A percentile compares a stretch with the other conserved stretches of the same genome.
phyloP scores from a whole-genome alignment of 2,329 filamentous ascomycete species.

The Pseudonectria foliicola region DNA sequence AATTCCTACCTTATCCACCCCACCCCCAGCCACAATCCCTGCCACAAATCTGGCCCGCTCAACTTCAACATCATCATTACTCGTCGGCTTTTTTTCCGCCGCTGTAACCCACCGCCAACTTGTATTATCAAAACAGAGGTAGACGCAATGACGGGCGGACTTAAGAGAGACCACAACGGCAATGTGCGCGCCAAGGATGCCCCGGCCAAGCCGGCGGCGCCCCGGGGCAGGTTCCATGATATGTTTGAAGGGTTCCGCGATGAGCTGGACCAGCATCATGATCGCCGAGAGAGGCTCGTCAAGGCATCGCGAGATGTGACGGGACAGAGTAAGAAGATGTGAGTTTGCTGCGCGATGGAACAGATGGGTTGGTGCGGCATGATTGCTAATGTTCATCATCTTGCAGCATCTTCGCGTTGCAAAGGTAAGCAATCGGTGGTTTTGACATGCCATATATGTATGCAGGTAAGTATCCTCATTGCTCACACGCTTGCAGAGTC shows the following conservation, averaged over 20 bases:
- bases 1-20: no score
- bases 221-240: conserved; percentile 45
- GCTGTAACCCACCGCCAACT: no score
- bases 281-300: conserved; percentile 80
- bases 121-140: no score
- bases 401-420: conserved; percentile 31
- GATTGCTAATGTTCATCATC: conserved; percentile 3
- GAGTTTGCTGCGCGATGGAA: conserved; percentile 19
- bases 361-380: no score
- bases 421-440: conserved; percentile 25
- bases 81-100: no score
- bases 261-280: conserved; percentile 90
- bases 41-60: no score
- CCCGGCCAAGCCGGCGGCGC: conserved; percentile 21
- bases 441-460: not conserved
- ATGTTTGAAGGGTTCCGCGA: conserved; percentile 84
- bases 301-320: conserved; percentile 92
- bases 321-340: conserved; percentile 96
- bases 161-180: conserved; percentile 49
- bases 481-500: conserved; percentile 41
- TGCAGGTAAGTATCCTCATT: no score
- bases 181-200: conserved; percentile 35
- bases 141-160: conserved; percentile 29
- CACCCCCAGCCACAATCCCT: no score
- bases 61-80: not conserved